Base-by-base conservation (phyloP, 495 filamentous ascomycete species). In the Xylaria flabelliformis region DNA sequence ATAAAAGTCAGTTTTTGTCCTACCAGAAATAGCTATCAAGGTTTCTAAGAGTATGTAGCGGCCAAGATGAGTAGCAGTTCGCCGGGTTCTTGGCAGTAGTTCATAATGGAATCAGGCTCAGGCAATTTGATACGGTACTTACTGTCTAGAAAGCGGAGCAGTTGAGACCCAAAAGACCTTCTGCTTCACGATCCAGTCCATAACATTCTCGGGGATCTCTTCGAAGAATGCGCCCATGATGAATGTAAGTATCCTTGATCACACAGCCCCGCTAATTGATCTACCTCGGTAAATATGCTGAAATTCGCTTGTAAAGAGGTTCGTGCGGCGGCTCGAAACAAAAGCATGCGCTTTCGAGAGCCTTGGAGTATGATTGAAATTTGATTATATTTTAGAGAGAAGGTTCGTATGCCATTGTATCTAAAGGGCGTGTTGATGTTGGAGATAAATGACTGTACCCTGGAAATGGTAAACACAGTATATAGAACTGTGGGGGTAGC, bases 81-180 rank as follows among this genome's bases (percentile, higher is more conserved):
- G 29, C 15, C 32, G 34, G 56, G 9, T 21, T 39, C 56, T 59
- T 59, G 17, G 32, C 32, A 13, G 56, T 59, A 39, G 56, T 36
- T 36, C 32, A 13, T 39, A 12, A 39, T 0, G 12, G 19, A 24
- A 36, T 15, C 21, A 21, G 34, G 17, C 9, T 66, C 10, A 39
- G 32, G 58, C 39, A 39, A n/a, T 21, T 39, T 17, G 32, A 41
- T 44, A 4, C 1, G 42, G 17, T 12, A 78, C 41, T 86, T 50
- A 72, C 70, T 39, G 55, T 9, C 53, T 85, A 0, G 82, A 81
- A 44, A 92, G 81, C 3, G 91, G 91, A 1, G 91, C 90, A 15
- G 90, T 89, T 17, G 89, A 88, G 8, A 89, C 88, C 82, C 88
- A 94, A 81, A 94, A 93, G 68, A 93, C 75, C 64, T 86, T 86